Conservation (phyloP, 2,329 filamentous ascomycete species). For the Coniochaeta ligniaria region DNA sequence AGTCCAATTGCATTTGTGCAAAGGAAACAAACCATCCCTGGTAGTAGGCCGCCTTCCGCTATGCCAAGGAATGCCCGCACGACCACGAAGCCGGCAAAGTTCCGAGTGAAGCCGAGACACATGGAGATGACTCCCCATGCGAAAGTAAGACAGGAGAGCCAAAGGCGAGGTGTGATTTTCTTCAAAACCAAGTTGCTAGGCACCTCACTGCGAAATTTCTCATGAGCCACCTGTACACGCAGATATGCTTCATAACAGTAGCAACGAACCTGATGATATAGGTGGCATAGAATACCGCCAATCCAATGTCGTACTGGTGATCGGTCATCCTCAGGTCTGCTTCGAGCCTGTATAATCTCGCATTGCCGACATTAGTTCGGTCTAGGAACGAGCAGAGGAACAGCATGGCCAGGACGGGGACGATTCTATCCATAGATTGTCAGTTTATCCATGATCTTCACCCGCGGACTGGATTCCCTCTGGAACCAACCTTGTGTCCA, state of each 20-base stretch:
- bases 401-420: conserved; percentile 52
- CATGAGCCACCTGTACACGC: not conserved
- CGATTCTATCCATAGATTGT: not conserved
- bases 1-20: not conserved
- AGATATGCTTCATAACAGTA: not conserved
- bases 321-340: not conserved
- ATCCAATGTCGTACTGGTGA: not conserved
- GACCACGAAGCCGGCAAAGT: conserved; percentile 49
- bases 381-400: conserved; percentile 61
- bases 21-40: conserved; percentile 47
- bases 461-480: no score
- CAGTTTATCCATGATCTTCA: not conserved
- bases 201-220: not conserved
- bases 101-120: conserved; percentile 46
- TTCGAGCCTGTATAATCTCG: conserved; percentile 57
- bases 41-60: conserved; percentile 58
- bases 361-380: conserved; percentile 68
- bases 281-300: conserved; percentile 1
- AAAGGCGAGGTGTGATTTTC: conserved; percentile 4
- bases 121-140: conserved; percentile 33
- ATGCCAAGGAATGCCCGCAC: conserved; percentile 55
- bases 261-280: conserved; percentile 1
- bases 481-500: not conserved
- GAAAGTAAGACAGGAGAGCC: not conserved
- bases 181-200: conserved; percentile 5